Evolutionary conservation across 257 asterid genomes (phyloP), one percentile per base, ranked within the genome.

Genomic region (Penstemon newberryi): DNA sequence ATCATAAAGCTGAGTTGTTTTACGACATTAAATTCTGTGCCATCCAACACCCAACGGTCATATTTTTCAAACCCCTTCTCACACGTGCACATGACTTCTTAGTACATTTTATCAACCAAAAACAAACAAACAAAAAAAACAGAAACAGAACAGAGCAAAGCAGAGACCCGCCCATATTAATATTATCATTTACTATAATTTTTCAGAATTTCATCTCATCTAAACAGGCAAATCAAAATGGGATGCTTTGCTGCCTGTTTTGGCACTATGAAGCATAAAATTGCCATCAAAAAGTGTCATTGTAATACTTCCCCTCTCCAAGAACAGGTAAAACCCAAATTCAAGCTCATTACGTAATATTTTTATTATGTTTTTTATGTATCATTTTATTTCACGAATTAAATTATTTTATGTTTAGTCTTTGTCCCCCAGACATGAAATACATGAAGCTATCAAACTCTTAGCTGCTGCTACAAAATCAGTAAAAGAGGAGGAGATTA

Each of bases 221-320:
- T 25, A 25, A 25, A 25, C 1, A 25, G 33, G 33, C 33, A 25
- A 25, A 25, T 25, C 33, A 67, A 45, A 54, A 83, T 83, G 88
- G 71, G 78, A 60, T 83, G 85, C 56, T 77, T 83, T 64, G 60
- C 77, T 70, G 39, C 72, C 36, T 78, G 83, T 62, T 83, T 78
- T 68, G 47, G 76, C 45, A 76, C 59, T 51, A 25, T 25, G 1
- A 78, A 75, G 45, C 73, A 79, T 41, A 60, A 44, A 52, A 41
- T 52, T 10, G 6, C 40, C 62, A 64, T 19, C 1, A 64, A 63
- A 56, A 63, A 64, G 8, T 25, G 33, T 2, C 33, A 25, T 25
- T 25, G 33, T 25, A 25, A 25, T 25, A 25, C 33, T 25, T 25
- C 33, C 33, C 33, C 33, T 25, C 57, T 44, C 40, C 78, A 50